Evolutionary conservation across 1,284 basidiomycete genomes (phyloP).

Genomic region (Puccinia triticina): DNA sequence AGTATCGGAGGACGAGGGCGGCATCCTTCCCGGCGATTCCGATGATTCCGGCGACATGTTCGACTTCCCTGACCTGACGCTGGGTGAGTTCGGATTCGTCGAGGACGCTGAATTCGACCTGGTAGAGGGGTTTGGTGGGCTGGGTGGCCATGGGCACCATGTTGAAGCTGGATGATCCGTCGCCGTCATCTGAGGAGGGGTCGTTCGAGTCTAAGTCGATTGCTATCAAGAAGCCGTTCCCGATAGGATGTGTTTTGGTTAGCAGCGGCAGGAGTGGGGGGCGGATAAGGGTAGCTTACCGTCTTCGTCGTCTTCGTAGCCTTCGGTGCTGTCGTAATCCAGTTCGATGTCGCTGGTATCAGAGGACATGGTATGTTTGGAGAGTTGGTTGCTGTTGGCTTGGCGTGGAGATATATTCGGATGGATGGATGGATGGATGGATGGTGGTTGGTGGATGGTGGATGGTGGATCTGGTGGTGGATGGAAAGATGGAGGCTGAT

Average conservation of each 20-base stretch:
- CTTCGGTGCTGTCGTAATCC: slow-evolving; percentile 47
- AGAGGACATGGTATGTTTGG: slow-evolving; percentile 33
- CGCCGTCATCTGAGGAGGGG: slow-evolving; percentile 37
- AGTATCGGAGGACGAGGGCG: slow-evolving; percentile 77
- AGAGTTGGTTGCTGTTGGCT: neutral
- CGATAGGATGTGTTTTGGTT: neutral
- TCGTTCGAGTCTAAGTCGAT: slow-evolving; percentile 44
- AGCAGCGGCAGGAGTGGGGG: neutral
- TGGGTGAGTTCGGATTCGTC: slow-evolving; percentile 67
- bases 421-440: neutral
- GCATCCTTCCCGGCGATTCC: slow-evolving; percentile 77
- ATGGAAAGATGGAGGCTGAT: neutral
- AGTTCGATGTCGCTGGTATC: slow-evolving; percentile 44
- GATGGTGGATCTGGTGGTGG: neutral
- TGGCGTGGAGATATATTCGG: too few relatives aligned
- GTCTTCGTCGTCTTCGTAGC: slow-evolving; percentile 49
- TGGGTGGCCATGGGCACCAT: slow-evolving; percentile 8
- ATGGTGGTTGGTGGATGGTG: neutral
- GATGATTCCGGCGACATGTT: slow-evolving; percentile 80
- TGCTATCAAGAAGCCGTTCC: neutral
- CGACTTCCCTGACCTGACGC: slow-evolving; percentile 75
- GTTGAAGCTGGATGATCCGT: slow-evolving; percentile 32
- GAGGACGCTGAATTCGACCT: slow-evolving; percentile 61
- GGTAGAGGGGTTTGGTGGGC: slow-evolving; percentile 9
- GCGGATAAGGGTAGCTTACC: neutral